Base-by-base conservation (phyloP, 176 grass and related monocot genomes). In the Eremochloa ophiuroides region DNA sequence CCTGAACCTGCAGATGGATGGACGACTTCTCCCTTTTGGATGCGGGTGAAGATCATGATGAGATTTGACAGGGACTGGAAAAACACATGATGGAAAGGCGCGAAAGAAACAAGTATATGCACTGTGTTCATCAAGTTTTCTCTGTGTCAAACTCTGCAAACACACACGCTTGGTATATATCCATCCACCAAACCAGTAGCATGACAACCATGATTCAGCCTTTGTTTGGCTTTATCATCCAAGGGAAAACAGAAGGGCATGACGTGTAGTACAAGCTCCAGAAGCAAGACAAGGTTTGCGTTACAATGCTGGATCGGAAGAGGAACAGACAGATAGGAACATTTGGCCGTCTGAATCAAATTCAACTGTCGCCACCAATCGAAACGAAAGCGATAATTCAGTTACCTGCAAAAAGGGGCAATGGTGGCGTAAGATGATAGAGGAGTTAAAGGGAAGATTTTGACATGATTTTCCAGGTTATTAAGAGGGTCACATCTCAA, bases 401-500 rank as follows among this genome's bases (percentile, higher is more conserved):
- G 33, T 20, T 71, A 42, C 62, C 82, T 63, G 71, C 26, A 50
- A 50, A 85, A 80, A 66, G 62, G 48, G 0, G 51, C 28, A 41
- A 20, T 3, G 16, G 71, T 81, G 82, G 71, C 82, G 64, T 85
- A 85, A 89, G 78, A 71, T 18, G 50, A 59, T 16, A 60, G 65
- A 81, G 65, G 66, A 75, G 73, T 76, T 75, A 85, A 60, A 38
- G 47, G 31, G 4, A 37, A 73, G 73, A 78, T 38, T 73, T 82
- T 40, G 37, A 55, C 73, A 65, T 77, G n/a, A 72, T 72, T 82
- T 72, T 82, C 83, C 59, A 61, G 58, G 56, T 25, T 73, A 89
- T 82, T 82, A 89, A 76, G 77, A 82, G 83, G 43, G 88, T 82
- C 78, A 86, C 88, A 78, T 89, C 83, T 51, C 30, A 78, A 61